Evolutionary conservation across 495 filamentous ascomycete species (phyloP).

Genomic region (Xylaria grammica): DNA sequence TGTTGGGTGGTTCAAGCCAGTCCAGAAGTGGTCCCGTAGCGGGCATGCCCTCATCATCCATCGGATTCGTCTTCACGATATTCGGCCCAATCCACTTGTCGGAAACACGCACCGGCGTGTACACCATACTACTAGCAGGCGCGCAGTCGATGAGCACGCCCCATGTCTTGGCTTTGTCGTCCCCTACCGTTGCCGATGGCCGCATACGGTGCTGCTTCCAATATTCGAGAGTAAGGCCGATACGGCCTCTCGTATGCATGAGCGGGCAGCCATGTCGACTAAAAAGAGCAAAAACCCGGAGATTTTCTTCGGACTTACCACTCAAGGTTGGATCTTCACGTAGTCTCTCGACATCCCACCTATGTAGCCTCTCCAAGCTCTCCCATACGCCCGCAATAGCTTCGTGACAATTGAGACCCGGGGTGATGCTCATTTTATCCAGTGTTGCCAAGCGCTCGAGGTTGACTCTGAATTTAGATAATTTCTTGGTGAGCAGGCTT

Average conservation of each 20-base stretch:
- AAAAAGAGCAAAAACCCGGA: constrained; percentile 63
- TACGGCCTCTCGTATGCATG: constrained; percentile 72
- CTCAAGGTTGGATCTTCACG: constrained; percentile 55
- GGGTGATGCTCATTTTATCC: constrained; percentile 76
- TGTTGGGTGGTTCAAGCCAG: constrained; percentile 67
- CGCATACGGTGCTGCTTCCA: constrained; percentile 72
- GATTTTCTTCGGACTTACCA: constrained; percentile 55
- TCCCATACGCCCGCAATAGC: constrained; percentile 81
- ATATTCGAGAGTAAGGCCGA: constrained; percentile 84
- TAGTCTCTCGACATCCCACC: constrained; percentile 69
- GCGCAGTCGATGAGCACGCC: constrained; percentile 68
- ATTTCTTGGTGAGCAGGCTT: constrained; percentile 61
- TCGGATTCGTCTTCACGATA: constrained; percentile 56
- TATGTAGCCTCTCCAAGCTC: constrained; percentile 66
- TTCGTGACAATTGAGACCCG: constrained; percentile 83
- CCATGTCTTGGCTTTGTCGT: constrained; percentile 54
- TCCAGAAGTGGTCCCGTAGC: constrained; percentile 57
- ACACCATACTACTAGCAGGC: constrained; percentile 53
- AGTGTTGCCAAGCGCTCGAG: constrained; percentile 76
- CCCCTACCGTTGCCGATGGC: constrained; percentile 37
- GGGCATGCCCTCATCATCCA: constrained; percentile 48
- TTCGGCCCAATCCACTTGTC: constrained; percentile 67
- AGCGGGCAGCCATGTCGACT: constrained; percentile 74
- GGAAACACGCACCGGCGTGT: constrained; percentile 65
- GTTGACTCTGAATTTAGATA: constrained; percentile 78